Evolutionary conservation across 805 yeast genomes (phyloP).

Genomic region (Barnettozyma wickerhamii): DNA sequence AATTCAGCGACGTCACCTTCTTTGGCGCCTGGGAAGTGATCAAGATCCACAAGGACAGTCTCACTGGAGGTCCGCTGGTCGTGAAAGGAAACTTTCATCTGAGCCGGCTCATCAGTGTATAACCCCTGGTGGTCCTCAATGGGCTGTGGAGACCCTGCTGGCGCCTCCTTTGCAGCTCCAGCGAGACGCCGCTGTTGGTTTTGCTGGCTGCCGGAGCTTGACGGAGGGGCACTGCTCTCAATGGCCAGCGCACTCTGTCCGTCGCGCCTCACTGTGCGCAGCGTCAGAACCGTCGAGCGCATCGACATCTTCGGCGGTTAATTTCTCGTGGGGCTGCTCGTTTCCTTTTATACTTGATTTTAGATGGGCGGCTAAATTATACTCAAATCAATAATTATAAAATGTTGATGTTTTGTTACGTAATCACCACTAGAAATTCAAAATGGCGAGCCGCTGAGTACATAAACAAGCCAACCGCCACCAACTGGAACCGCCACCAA

Average conservation of each 20-base stretch:
- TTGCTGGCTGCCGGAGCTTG: not conserved
- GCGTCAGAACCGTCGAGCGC: constrained; percentile 27
- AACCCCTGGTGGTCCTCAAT: not conserved
- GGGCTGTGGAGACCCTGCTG: not conserved
- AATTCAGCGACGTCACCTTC: constrained; percentile 79
- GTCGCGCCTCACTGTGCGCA: constrained; percentile 23
- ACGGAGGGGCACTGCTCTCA: constrained; percentile 16
- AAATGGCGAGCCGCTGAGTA: too few relatives aligned
- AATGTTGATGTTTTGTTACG: not conserved
- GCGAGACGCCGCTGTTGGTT: too few relatives aligned
- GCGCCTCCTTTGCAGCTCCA: too few relatives aligned
- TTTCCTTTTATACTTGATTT: too few relatives aligned
- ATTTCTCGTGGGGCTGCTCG: too few relatives aligned
- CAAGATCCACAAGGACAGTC: constrained; percentile 59
- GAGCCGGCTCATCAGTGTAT: constrained; percentile 17
- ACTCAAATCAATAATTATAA: too few relatives aligned
- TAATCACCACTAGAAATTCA: not conserved
- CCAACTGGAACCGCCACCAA: constrained; percentile 28
- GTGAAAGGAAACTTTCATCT: constrained; percentile 42
- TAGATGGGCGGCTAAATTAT: too few relatives aligned
- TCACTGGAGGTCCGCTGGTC: constrained; percentile 56
- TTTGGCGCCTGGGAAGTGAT: constrained; percentile 54
- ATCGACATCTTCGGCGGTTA: constrained; percentile 17
- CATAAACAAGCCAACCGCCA: constrained; percentile 27
- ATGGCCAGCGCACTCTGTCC: constrained; percentile 20